Evolutionary conservation across 2,329 filamentous ascomycete genomes (phyloP), one percentile per base, ranked within the genome.

Genomic region (Epichloe scottii): DNA sequence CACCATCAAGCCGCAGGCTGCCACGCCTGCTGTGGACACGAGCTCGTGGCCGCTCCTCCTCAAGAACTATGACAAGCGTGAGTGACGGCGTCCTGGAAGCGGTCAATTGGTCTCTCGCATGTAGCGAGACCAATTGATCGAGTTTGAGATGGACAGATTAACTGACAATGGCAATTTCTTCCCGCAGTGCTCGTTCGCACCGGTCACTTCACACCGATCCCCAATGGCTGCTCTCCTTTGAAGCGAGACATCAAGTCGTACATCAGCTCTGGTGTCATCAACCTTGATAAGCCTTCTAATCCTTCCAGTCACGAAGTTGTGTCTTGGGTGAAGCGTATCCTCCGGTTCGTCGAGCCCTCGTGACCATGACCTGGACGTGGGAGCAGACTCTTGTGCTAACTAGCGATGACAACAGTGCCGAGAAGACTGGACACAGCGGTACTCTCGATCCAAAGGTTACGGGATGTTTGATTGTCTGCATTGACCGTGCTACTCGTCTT

Each of bases 361-460:
- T 35, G 19, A n/a, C n/a, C 8, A 39, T 34, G 33, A 34, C 12
- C 21, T 23, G 15, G 26, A 26, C 33, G 4, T 30, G 37, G 21
- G 26, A n/a, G 15, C 4, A 14, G 7, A 30, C 21, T 1, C 11
- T 14, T 26, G 23, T 19, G 30, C 48, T 51, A 40, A 51, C 51
- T 3, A 6, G 8, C 8, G 19, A 1, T 17, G 7, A 17, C 17
- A 54, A 54, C 50, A 71, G 68, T 56, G 67, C 63, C 56, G 91
- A 98, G 68, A 96, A 97, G 76, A 98, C 93, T 55, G 93, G 93
- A 60, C 93, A 98, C 80, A 95, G 89, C 61, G 93, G 93, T 68
- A 98, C 93, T 55, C 86, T 98, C 62, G 93, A 98, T 68, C 91
- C 91, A 65, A 97, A 96, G 74, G 93, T 98, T 65, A 98, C 90